Percentiles rank a stretch among this genome's conserved stretches.
Evolutionary conservation across 2,329 filamentous ascomycete genomes (phyloP).

Genomic region (Cercospora janseana): DNA sequence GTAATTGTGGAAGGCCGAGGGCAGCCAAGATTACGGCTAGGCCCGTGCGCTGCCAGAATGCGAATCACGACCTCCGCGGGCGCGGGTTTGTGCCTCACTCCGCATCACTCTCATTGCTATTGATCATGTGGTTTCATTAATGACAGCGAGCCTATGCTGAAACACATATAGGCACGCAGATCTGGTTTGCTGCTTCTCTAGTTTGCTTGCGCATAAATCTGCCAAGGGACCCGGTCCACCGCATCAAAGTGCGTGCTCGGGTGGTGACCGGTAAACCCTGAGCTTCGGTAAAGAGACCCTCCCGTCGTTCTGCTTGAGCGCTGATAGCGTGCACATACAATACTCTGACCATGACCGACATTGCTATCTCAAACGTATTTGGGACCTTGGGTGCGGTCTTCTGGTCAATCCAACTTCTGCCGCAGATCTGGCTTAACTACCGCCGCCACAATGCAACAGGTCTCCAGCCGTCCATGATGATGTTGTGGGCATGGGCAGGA

Average conservation of each 20-base stretch:
- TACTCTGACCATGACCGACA: constrained; percentile 22
- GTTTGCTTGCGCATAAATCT: no score
- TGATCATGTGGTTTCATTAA: no score
- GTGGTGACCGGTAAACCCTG: no score
- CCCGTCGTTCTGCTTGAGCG: no score
- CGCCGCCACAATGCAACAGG: constrained; percentile 64
- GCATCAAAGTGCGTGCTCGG: no score
- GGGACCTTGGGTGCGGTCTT: constrained; percentile 62
- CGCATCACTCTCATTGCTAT: no score
- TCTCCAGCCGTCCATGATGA: constrained; percentile 68
- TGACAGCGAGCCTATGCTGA: no score
- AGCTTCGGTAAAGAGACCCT: no score
- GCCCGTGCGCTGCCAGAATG: constrained; percentile 4
- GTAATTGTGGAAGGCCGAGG: constrained; percentile 5
- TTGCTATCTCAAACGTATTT: constrained; percentile 52
- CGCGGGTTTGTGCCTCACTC: neutral
- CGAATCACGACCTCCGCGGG: neutral
- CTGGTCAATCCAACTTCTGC: constrained; percentile 68
- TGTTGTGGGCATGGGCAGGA: constrained; percentile 67
- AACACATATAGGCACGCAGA: no score
- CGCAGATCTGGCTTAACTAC: constrained; percentile 68
- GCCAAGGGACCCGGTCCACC: no score
- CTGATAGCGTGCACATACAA: no score
- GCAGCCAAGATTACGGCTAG: constrained; percentile 1
- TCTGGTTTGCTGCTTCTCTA: no score